Base-by-base conservation (phyloP, 2,329 filamentous ascomycete species). In the Lasiodiplodia sp. region DNA sequence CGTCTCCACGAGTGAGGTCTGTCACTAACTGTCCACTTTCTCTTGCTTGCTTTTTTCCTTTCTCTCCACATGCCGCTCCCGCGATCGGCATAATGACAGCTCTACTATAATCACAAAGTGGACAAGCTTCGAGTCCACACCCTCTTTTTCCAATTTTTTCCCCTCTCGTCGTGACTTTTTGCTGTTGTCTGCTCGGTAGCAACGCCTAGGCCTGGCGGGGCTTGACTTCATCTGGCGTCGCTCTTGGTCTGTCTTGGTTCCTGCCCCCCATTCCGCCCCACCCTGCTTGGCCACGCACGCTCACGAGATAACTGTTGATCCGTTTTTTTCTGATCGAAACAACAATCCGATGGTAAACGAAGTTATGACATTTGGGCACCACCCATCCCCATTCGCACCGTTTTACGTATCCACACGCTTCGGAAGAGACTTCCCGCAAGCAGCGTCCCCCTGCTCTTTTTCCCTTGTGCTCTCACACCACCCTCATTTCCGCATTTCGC, bases 221-320 rank as follows among this genome's bases (percentile, higher is more conserved):
- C 40, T n/a, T 47, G 40, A 8, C 40, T 47, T n/a, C 40, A 47
- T 21, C n/a, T 47, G n/a, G 40, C 40, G 40, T n/a, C 40, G 40
- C 18, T 47, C 40, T 47, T 47, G 40, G 40, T 47, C 28, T 47
- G 40, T 10, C 16, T 47, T 47, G 40, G 18, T n/a, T 47, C 40
- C 40, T 47, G 2, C 16, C 18, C 40, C 40, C 40, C 40, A 16
- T 14, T 47, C 18, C 18, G 40, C 40, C 40, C 40, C 40, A 47
- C 40, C 40, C 40, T n/a, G 40, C 7, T n/a, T 47, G n/a, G 28
- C 40, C 6, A 47, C 40, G 40, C 12, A 47, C 18, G 28, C 28
- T 47, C 40, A 47, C 40, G 40, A 47, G 40, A 47, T 47, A 47
- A 47, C 40, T 47, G 40, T 47, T 47, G 40, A 47, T 47, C 40